Evolutionary conservation across 75 land plant species (phyloP).

Genomic region (Ceratopteris richardii): DNA sequence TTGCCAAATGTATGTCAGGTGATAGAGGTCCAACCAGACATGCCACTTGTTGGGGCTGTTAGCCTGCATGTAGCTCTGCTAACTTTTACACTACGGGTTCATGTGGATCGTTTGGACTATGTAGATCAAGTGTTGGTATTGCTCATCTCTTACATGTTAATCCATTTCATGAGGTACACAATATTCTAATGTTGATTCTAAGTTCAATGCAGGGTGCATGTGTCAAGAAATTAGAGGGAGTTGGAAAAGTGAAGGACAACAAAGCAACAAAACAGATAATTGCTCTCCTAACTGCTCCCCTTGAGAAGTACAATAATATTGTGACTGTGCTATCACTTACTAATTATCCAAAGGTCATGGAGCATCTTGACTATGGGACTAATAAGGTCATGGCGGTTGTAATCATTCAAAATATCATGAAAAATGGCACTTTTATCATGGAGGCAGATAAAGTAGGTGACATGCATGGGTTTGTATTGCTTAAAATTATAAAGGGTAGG

Average conservation of each 20-base stretch:
- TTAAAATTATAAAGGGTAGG: slow-evolving; percentile 3
- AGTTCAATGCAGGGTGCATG: slow-evolving; percentile 67
- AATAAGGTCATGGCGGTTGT: slow-evolving; percentile 91
- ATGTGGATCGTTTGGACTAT: slow-evolving; percentile 96
- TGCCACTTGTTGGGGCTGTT: slow-evolving; percentile 82
- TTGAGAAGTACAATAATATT: slow-evolving; percentile 93
- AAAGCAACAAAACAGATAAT: slow-evolving; percentile 93
- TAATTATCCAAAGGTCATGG: slow-evolving; percentile 91
- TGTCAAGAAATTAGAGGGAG: slow-evolving; percentile 76
- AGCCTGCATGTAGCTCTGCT: slow-evolving; percentile 81
- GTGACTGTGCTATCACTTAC: slow-evolving; percentile 66
- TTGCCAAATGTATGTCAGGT: slow-evolving; percentile 33
- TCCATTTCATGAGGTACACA: too few species aligned
- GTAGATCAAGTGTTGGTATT: slow-evolving; percentile 97
- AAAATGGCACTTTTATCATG: slow-evolving; percentile 69
- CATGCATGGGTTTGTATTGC: background rate
- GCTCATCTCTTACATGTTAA: background rate
- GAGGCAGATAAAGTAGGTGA: slow-evolving; percentile 62
- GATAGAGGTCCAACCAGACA: slow-evolving; percentile 89
- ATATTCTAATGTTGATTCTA: background rate
- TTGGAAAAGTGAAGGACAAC: slow-evolving; percentile 73
- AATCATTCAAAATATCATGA: slow-evolving; percentile 85
- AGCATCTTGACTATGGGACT: slow-evolving; percentile 74
- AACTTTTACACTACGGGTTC: slow-evolving; percentile 85
- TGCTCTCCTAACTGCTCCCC: slow-evolving; percentile 86